Evolutionary conservation across 106 monocot genomes (phyloP), one percentile per base, ranked within the genome.

Genomic region (Dactylorhiza incarnata): DNA sequence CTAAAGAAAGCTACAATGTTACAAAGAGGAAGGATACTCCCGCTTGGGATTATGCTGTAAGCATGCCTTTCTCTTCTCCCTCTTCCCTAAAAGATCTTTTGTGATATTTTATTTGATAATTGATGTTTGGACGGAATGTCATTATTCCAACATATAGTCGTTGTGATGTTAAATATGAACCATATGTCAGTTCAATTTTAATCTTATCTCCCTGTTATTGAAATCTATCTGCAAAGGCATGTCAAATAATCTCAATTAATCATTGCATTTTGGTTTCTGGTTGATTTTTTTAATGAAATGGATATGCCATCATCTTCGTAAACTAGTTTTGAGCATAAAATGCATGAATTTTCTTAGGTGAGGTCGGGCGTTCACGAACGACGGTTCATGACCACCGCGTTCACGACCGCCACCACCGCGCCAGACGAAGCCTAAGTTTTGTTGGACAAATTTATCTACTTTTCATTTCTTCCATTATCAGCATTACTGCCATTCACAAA

Each of bases 31-130:
- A 78, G 45, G 86, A 81, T 55, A 82, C 16, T 5, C 84, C 91
- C 17, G 61, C 88, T 53, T 91, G 91, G 91, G 91, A 91, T 68
- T 88, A 86, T 72, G 78, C 79, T 75, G 91, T 88, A 83, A 58
- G 77, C 15, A 68, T 68, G 22, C 6, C 43, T 16, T 68, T 45
- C 45, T 68, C 37, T 5, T n/a, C 7, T 19, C 63, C 22, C 25
- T 63, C 25, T 63, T 22, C 63, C 25, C 63, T 12, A 63, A 25
- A 63, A n/a, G 11, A 24, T 26, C 2, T 9, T 17, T 63, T 25
- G 5, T 59, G 5, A 25, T 63, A 8, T 22, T 63, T 63, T 63
- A 25, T 63, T 25, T 25, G 56, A 56, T 56, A 56, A 56, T 56
- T 56, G n/a, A n/a, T 19, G 3, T 5, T 6, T 56, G n/a, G n/a